Evolutionary conservation across 495 filamentous ascomycete genomes (phyloP).

Genomic region (Penicillium crystallinum): DNA sequence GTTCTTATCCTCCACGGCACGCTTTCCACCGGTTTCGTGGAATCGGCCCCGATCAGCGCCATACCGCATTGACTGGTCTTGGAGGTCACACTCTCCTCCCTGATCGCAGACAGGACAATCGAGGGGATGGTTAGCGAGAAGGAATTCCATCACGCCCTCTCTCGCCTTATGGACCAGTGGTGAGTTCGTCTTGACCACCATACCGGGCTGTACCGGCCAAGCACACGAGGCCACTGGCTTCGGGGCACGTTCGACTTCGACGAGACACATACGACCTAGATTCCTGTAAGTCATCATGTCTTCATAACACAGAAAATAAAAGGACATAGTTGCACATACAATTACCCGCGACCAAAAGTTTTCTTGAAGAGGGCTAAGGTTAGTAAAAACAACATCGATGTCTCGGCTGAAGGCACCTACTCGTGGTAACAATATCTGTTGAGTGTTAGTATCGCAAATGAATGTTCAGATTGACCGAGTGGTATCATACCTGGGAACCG

Average conservation of each 20-base stretch:
- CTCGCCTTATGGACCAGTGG: constrained; percentile 93
- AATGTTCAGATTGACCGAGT: not conserved
- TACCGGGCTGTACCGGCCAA: constrained; percentile 96
- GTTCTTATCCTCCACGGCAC: constrained; percentile 98
- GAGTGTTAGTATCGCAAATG: constrained; percentile 31
- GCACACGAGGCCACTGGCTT: constrained; percentile 98
- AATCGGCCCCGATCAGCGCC: constrained; percentile 94
- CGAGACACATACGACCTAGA: constrained; percentile 86
- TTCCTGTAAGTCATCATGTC: constrained; percentile 9
- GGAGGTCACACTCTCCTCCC: constrained; percentile 96
- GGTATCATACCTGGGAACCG: constrained; percentile 68
- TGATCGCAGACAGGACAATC: constrained; percentile 99
- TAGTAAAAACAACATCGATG: constrained; percentile 19
- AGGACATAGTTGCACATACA: constrained; percentile 45
- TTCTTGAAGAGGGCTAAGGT: constrained; percentile 46
- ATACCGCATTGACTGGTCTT: constrained; percentile 99
- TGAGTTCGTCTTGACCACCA: constrained; percentile 98
- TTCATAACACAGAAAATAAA: not conserved
- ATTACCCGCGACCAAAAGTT: constrained; percentile 97
- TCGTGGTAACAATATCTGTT: constrained; percentile 98
- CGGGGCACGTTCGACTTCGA: constrained; percentile 91
- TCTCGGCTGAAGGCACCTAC: constrained; percentile 42
- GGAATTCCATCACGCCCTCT: constrained; percentile 98
- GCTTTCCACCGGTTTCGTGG: constrained; percentile 90
- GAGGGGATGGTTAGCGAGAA: constrained; percentile 93